Evolutionary conservation across 2,329 filamentous ascomycete species (phyloP).

Genomic region (Aspergillus proliferans): DNA sequence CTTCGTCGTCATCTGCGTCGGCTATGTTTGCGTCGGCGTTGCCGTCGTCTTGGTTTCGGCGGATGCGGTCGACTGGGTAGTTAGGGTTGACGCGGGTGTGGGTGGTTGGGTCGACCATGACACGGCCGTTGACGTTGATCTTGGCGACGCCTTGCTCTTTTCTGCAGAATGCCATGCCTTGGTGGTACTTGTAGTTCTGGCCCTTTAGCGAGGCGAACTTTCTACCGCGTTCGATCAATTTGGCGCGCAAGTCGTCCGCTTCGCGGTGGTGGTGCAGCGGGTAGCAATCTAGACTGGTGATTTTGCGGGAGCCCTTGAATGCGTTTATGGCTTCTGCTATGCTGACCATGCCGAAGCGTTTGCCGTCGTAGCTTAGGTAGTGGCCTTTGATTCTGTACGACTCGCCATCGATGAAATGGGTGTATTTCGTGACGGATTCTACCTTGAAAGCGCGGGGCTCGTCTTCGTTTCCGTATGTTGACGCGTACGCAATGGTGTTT

Average conservation of each 20-base stretch:
- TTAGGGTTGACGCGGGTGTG: conserved; percentile 83
- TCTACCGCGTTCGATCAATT: conserved; percentile 73
- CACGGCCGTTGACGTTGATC: conserved; percentile 76
- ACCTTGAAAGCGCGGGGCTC: conserved; percentile 79
- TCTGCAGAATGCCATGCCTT: conserved; percentile 80
- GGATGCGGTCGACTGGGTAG: conserved; percentile 69
- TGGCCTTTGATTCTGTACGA: conserved; percentile 68
- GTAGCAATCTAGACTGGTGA: conserved; percentile 69
- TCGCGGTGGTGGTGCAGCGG: conserved; percentile 76
- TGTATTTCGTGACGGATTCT: conserved; percentile 66
- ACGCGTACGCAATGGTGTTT: conserved; percentile 69
- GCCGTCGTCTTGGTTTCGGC: conserved; percentile 62
- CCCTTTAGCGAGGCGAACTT: conserved; percentile 76
- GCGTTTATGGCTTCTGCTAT: conserved; percentile 62
- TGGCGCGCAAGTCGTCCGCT: conserved; percentile 55
- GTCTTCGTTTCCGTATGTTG: conserved; percentile 69
- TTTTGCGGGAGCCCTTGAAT: conserved; percentile 78
- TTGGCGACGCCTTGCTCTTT: conserved; percentile 68
- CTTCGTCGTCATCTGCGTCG: conserved; percentile 36
- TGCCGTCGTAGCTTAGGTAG: conserved; percentile 85
- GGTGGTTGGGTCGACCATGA: conserved; percentile 81
- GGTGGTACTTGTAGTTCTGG: conserved; percentile 74
- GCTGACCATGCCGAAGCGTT: conserved; percentile 70
- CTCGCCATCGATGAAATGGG: conserved; percentile 62
- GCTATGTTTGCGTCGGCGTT: conserved; percentile 42